These are phyloP conservation scores for Kockiozyma suomiensis DNA, from an alignment of 805 yeast species.

Conservation along the genomic window DNA sequence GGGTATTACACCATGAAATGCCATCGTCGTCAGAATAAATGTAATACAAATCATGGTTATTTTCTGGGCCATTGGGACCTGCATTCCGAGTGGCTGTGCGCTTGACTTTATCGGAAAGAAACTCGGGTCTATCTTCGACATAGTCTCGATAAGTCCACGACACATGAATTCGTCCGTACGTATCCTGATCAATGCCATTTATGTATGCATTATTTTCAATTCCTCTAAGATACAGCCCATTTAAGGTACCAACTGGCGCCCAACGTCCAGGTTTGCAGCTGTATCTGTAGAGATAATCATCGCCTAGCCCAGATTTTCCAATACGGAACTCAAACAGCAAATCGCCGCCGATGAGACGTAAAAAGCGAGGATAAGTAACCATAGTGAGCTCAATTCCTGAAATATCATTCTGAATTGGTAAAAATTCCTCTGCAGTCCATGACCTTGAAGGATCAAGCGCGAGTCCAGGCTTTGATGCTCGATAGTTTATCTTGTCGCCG, in stretches of 20 bases:
- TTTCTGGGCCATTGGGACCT: conserved; percentile 38
- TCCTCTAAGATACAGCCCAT: conserved; percentile 32
- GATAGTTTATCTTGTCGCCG: conserved; percentile 34
- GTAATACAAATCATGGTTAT: conserved; percentile 36
- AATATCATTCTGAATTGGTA: conserved; percentile 3
- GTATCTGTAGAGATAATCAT: conserved; percentile 31
- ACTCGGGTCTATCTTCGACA: conserved; percentile 28
- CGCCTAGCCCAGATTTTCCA: conserved; percentile 37
- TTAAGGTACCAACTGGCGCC: conserved; percentile 21
- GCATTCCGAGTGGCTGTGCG: conserved; percentile 24
- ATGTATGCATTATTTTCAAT: conserved; percentile 34
- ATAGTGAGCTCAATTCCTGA: conserved; percentile 19
- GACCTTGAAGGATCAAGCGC: not conserved
- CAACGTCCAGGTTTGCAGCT: conserved; percentile 12
- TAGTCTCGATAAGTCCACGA: conserved; percentile 37
- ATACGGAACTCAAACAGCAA: conserved; percentile 17
- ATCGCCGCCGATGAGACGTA: conserved; percentile 29
- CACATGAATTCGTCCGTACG: conserved; percentile 24
- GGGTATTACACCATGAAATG: conserved; percentile 31
- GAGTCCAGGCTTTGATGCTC: conserved; percentile 20
- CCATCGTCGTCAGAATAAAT: conserved; percentile 36
- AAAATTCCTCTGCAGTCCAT: conserved; percentile 4
- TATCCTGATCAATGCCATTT: conserved; percentile 33
- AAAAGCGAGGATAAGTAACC: conserved; percentile 36
- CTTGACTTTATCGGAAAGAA: not conserved